phyloP scores from a whole-genome alignment of 2,329 filamentous ascomycete species.

The Aspergillus eucalypticola region DNA sequence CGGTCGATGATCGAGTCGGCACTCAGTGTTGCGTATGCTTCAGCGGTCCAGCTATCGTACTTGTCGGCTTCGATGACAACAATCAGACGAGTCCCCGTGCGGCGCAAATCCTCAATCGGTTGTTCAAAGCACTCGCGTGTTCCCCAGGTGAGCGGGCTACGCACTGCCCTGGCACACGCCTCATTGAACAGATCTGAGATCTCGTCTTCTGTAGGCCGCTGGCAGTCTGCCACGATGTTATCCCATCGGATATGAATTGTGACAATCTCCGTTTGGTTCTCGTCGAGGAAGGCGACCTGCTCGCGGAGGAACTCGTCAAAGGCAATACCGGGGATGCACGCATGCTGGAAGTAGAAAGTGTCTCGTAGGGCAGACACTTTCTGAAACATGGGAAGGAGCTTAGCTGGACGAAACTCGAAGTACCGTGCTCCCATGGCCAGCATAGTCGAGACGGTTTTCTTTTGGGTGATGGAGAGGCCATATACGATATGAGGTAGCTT shows the following conservation, averaged over 20 bases:
- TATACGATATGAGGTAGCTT: constrained; percentile 9
- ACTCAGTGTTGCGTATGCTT: constrained; percentile 3
- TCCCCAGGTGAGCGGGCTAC: neutral
- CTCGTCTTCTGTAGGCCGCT: neutral
- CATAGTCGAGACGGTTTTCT: constrained; percentile 3
- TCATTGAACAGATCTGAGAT: neutral
- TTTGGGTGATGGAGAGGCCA: constrained; percentile 7
- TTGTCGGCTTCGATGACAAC: constrained; percentile 5
- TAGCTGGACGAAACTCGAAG: constrained; percentile 8
- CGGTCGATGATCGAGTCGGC: neutral
- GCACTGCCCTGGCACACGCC: neutral
- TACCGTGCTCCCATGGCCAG: constrained; percentile 5
- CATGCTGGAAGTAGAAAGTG: constrained; percentile 8
- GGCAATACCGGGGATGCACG: constrained; percentile 3
- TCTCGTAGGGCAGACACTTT: constrained; percentile 2
- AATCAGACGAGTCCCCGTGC: neutral
- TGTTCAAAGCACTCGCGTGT: constrained; percentile 1
- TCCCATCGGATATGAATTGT: constrained; percentile 5
- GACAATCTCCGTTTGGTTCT: constrained; percentile 1
- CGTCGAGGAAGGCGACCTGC: constrained; percentile 7
- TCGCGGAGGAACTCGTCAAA: constrained; percentile 7
- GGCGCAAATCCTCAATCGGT: constrained; percentile 1
- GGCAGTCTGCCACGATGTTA: constrained; percentile 5
- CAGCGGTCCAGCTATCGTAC: constrained; percentile 8
- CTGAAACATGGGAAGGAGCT: constrained; percentile 5